phyloP scores from a whole-genome alignment of 768 basidiomycete genomes.

The Mrakia hoshinonis region DNA sequence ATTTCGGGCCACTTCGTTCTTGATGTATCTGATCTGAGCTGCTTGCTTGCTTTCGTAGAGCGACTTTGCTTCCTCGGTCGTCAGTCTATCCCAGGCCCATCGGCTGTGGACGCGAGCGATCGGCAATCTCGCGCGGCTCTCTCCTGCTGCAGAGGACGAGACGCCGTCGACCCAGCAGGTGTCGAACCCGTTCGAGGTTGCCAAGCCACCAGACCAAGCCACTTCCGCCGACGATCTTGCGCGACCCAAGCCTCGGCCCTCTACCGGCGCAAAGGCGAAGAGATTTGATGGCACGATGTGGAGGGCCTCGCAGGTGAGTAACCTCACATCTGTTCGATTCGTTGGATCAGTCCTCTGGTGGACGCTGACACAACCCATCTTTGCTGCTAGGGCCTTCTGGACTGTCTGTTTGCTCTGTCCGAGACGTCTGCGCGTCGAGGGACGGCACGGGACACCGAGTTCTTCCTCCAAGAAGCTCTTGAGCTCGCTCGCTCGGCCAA shows the following conservation, averaged over 20 bases:
- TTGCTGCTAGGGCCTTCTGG: conserved; percentile 49
- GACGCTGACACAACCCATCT: neutral
- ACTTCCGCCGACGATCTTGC: conserved; percentile 14
- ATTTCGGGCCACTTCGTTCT: too few species aligned
- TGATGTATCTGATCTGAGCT: neutral
- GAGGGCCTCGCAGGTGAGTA: conserved; percentile 55
- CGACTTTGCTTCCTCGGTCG: conserved; percentile 13
- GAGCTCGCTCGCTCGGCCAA: conserved; percentile 62
- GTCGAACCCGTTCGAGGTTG: conserved; percentile 30
- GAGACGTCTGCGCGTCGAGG: conserved; percentile 63
- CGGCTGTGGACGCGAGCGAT: conserved; percentile 28
- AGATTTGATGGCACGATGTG: conserved; percentile 57
- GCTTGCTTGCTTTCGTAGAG: neutral
- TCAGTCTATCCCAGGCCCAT: conserved; percentile 24
- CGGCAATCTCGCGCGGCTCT: conserved; percentile 21
- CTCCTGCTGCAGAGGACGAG: neutral
- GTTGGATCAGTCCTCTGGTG: neutral
- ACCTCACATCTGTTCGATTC: neutral
- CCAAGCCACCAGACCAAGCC: conserved; percentile 31
- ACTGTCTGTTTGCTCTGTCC: conserved; percentile 57
- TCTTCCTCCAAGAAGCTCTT: conserved; percentile 68
- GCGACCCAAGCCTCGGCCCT: conserved; percentile 33
- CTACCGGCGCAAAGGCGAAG: conserved; percentile 14
- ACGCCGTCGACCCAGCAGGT: conserved; percentile 9
- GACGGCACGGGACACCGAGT: conserved; percentile 73